Evolutionary conservation across 257 asterid species (phyloP).

Genomic region (Parsonsia alboflavescens): DNA sequence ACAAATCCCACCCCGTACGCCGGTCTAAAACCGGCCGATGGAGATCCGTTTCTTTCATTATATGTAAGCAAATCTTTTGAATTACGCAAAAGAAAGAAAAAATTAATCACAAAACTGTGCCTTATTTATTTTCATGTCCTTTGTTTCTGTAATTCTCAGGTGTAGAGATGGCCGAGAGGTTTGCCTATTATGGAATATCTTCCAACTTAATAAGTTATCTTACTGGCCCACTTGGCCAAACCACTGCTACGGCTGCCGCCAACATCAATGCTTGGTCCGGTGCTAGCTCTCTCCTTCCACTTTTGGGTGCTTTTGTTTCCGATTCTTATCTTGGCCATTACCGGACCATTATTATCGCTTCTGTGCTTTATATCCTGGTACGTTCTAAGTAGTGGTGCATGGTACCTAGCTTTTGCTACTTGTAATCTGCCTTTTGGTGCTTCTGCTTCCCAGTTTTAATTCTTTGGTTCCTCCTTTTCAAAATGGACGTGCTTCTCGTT

Average conservation of each 20-base stretch:
- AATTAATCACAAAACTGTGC: conserved; percentile 6
- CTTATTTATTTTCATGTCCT: conserved; percentile 19
- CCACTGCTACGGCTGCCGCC: too few relatives aligned
- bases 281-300: too few relatives aligned
- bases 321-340: too few relatives aligned
- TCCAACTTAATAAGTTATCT: too few relatives aligned
- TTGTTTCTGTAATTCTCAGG: too few relatives aligned
- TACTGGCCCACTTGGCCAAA: too few relatives aligned
- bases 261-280: too few relatives aligned
- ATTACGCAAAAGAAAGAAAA: not conserved
- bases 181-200: too few relatives aligned
- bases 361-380: too few relatives aligned
- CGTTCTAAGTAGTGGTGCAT: not conserved
- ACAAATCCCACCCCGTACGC: conserved; percentile 19
- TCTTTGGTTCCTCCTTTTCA: not conserved
- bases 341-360: too few relatives aligned
- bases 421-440: not conserved
- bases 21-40: conserved; percentile 26
- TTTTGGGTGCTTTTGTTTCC: too few relatives aligned
- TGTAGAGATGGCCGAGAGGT: too few relatives aligned
- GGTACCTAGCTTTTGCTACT: not conserved
- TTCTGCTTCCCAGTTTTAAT: not conserved
- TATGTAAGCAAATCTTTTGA: conserved; percentile 7
- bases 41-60: conserved; percentile 30
- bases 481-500: not conserved